Evolutionary conservation across 73 alveolate genomes (phyloP), one percentile per base, ranked within the genome.

Genomic region (Loxodes magnus): DNA sequence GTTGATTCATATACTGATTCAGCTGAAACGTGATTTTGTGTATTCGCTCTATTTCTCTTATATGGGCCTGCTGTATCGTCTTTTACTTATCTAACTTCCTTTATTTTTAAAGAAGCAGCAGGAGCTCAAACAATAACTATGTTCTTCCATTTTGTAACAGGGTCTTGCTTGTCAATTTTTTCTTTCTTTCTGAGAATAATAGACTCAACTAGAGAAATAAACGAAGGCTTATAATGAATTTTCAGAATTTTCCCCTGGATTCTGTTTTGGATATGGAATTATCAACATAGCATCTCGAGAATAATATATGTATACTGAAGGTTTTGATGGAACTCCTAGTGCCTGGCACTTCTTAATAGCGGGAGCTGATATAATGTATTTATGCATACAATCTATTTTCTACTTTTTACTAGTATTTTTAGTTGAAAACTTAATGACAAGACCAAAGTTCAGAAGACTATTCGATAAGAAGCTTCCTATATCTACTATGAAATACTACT

Each of bases 21-120:
- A 19, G 44, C 24, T 43, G 77, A 51, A 23, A 52, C 46, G 14
- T 38, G 51, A 38, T 75, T 52, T 19, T 24, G 43, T 23, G 63
- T 65, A 7, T 68, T 88, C 83, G 60, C 64, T 0, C 43, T 74
- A 5, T 57, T 84, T 44, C 43, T 79, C 27, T 49, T 84, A 7
- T 84, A 57, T 50, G 93, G 93, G n/a, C 34, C 74, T 52, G 84
- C 82, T 24, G 66, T 84, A 10, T 71, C 74, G 5, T 88, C 90
- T 2, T 79, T 64, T 64, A 74, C 93, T 25, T 84, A 84, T 57
- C 71, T 64, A 2, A 62, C 56, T 22, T 64, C 88, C 17, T 79
- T 74, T 56, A 28, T 74, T 5, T 84, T 79, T 39, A 51, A 35
- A 9, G 37, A 48, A 28, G 74, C 79, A 39, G 73, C 73, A 20